These are phyloP conservation scores for Chenopodium quinoa DNA, from an alignment of 148 eudicot species.

Conservation along the genomic window DNA sequence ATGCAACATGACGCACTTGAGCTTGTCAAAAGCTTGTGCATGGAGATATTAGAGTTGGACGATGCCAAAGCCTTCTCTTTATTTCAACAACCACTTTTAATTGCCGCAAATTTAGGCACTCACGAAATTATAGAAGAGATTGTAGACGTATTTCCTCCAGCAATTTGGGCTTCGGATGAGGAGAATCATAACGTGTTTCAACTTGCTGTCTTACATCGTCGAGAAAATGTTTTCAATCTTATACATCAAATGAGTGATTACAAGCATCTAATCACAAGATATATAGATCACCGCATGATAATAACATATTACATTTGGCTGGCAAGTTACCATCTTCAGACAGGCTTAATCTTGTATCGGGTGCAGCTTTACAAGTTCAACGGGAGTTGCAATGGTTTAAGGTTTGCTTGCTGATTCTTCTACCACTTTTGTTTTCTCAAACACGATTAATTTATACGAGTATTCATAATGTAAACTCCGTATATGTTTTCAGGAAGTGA, in stretches of 20 bases:
- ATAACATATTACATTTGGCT: slow-evolving; percentile 32
- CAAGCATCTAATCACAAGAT: slow-evolving; percentile 19
- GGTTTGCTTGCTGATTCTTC: slow-evolving; percentile 1
- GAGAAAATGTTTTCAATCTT: slow-evolving; percentile 32
- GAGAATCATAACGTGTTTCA: slow-evolving; percentile 25
- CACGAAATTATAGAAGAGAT: slow-evolving; percentile 33
- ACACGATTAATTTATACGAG: too few species aligned
- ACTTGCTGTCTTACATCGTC: slow-evolving; percentile 30
- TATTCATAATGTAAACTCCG: not conserved
- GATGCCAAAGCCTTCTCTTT: slow-evolving; percentile 25
- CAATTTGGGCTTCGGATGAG: slow-evolving; percentile 30
- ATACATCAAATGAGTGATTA: slow-evolving; percentile 29
- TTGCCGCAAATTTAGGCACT: slow-evolving; percentile 29
- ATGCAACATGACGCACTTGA: slow-evolving; percentile 20
- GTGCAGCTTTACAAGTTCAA: slow-evolving; percentile 28
- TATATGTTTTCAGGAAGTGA: slow-evolving; percentile 24
- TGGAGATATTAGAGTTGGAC: slow-evolving; percentile 26
- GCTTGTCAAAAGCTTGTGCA: slow-evolving; percentile 26
- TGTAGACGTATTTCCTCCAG: slow-evolving; percentile 26
- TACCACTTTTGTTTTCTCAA: not conserved
- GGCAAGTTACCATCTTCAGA: slow-evolving; percentile 20
- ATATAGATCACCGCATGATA: slow-evolving; percentile 13
- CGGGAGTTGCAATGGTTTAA: slow-evolving; percentile 35
- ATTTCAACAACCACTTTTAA: slow-evolving; percentile 30
- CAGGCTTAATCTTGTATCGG: slow-evolving; percentile 18